Conservation (phyloP, 768 basidiomycete genomes). For the Gyrodon lividus region DNA sequence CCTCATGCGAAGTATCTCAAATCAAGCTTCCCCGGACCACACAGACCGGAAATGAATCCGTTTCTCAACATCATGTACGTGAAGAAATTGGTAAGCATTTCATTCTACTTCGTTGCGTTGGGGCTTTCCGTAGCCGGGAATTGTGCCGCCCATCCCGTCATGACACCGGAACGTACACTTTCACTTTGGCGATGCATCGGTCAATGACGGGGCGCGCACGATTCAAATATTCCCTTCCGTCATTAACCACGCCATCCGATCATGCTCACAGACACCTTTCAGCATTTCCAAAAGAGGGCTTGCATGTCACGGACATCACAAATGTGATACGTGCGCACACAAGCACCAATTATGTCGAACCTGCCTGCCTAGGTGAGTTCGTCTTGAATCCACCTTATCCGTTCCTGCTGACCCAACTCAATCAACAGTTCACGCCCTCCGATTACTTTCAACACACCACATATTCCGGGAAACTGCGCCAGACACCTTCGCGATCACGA, state of each 20-base stretch:
- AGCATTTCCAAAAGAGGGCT: constrained; percentile 8
- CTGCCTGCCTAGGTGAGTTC: constrained; percentile 16
- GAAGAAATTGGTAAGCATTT: constrained; percentile 9
- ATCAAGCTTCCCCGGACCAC: neutral
- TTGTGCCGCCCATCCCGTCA: neutral
- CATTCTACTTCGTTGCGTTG: neutral
- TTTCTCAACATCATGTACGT: neutral
- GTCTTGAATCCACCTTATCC: neutral
- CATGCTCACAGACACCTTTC: neutral
- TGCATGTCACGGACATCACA: constrained; percentile 24
- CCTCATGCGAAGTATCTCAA: neutral
- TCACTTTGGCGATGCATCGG: neutral
- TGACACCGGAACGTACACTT: neutral
- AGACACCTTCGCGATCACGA: constrained; percentile 70
- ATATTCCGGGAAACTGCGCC: constrained; percentile 67
- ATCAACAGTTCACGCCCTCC: constrained; percentile 62
- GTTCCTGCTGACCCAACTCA: neutral
- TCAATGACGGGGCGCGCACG: neutral
- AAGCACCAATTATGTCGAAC: constrained; percentile 17
- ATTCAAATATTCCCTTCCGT: neutral
- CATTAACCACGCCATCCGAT: neutral
- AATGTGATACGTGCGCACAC: constrained; percentile 19
- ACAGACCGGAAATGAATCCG: neutral
- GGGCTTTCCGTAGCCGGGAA: neutral
- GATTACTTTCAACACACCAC: constrained; percentile 78